Conservation (phyloP, 768 basidiomycete genomes). For the Mycena indigotica region DNA sequence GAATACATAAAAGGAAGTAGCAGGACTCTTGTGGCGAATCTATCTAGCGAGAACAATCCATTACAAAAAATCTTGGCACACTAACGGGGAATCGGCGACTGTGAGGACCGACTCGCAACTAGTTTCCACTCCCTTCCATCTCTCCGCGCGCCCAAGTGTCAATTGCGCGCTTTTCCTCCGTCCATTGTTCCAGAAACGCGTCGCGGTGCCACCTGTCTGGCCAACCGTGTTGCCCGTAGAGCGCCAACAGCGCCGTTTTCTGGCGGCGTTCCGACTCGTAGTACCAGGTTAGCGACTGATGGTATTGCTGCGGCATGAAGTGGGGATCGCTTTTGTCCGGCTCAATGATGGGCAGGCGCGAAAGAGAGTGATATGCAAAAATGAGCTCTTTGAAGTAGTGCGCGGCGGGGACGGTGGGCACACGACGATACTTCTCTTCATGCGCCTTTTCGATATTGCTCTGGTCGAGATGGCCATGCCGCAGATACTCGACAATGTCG, state of each 20-base stretch:
- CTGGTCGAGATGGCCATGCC: slow-evolving; percentile 1
- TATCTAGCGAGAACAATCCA: too few species aligned
- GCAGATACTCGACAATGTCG: slow-evolving; percentile 7
- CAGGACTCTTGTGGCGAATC: too few species aligned
- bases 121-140: too few species aligned
- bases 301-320: too few species aligned
- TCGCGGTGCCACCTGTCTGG: slow-evolving; percentile 12
- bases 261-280: neutral
- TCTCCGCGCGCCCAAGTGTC: neutral
- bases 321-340: slow-evolving; percentile 5
- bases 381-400: slow-evolving; percentile 12
- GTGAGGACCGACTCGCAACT: too few species aligned
- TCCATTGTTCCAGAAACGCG: slow-evolving; percentile 5
- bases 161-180: neutral
- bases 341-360: slow-evolving; percentile 6
- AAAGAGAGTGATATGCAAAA: slow-evolving; percentile 15
- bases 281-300: too few species aligned
- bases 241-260: neutral
- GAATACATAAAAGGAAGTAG: too few species aligned
- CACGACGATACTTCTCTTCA: slow-evolving; percentile 9
- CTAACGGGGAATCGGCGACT: too few species aligned
- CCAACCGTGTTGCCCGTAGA: slow-evolving; percentile 14
- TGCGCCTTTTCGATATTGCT: neutral
- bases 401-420: slow-evolving; percentile 9
- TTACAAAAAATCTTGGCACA: too few species aligned